phyloP scores from a whole-genome alignment of 2,329 filamentous ascomycete species.

The Xylaria sp. region DNA sequence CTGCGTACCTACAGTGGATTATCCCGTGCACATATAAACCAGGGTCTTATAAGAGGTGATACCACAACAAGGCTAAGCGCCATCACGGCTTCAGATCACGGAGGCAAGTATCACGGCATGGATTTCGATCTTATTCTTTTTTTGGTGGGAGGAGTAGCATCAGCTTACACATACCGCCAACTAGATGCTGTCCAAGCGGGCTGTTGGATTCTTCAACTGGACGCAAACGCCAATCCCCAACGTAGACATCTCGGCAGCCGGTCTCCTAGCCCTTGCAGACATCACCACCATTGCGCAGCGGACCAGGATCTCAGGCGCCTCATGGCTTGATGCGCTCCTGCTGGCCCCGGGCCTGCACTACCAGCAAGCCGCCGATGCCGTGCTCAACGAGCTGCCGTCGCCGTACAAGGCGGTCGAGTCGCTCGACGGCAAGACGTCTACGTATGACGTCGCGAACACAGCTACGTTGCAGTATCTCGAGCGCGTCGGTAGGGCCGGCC shows the following conservation, averaged over 20 bases:
- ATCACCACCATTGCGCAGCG: slow-evolving; percentile 66
- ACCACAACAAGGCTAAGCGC: neutral
- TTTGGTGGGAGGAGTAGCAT: neutral
- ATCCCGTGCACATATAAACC: neutral
- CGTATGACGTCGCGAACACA: slow-evolving; percentile 58
- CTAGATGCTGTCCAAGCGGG: slow-evolving; percentile 43
- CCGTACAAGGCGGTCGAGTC: slow-evolving; percentile 55
- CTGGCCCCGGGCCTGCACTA: slow-evolving; percentile 71
- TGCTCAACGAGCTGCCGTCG: slow-evolving; percentile 54
- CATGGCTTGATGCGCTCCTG: slow-evolving; percentile 66
- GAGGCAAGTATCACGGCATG: slow-evolving; percentile 8
- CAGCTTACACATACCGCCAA: slow-evolving; percentile 17
- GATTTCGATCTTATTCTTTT: neutral
- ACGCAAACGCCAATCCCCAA: slow-evolving; percentile 58
- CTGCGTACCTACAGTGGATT: neutral
- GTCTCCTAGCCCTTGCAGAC: slow-evolving; percentile 69
- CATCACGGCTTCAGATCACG: neutral
- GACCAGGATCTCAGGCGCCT: slow-evolving; percentile 66
- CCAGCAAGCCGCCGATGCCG: slow-evolving; percentile 65
- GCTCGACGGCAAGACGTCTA: slow-evolving; percentile 47
- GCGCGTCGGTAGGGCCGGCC: slow-evolving; percentile 66
- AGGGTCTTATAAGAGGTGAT: neutral
- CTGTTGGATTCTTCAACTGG: slow-evolving; percentile 55
- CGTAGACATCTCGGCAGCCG: slow-evolving; percentile 61
- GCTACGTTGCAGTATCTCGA: slow-evolving; percentile 66